Base-by-base conservation (phyloP, 1,139 yeast genomes). In the Williopsis jadinii region DNA sequence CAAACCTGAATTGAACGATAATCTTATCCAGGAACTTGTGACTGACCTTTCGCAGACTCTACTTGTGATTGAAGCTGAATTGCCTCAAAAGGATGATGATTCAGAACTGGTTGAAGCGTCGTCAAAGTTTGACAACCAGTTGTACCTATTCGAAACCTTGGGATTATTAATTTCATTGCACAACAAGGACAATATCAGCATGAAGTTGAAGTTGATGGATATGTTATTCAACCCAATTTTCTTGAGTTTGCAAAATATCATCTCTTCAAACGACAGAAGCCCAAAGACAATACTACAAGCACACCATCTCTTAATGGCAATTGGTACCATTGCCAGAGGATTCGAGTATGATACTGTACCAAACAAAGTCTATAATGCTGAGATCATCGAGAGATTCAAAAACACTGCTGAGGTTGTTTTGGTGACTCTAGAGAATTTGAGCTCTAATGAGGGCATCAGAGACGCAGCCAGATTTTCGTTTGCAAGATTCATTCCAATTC, bases 281-380 rank as follows among this genome's bases (percentile, higher is more conserved):
- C 64, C 71, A 19, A 68, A 71, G 37, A 57, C 73, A 31, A 71
- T 82, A 4, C 63, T 85, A 37, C 94, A 87, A 58, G 81, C 88
- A 2, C 96, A 92, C 60, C 97, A 92, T 59, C 74, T 82, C 34
- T 65, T 94, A 38, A 77, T 86, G 79, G 92, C 97, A 0, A 76
- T 92, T 41, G 97, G 97, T 31, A 86, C 96, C 0, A 73, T 90
- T 55, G 84, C 90, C 3, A 75, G 92, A 56, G 97, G 97, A 2
- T 80, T 84, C 53, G 60, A 49, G 37, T 47, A 51, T 32, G 58
- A 55, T 37, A 41, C 53, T 8, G 37, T 49, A 3, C 56, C 58
- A 34, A 54, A 52, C 40, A 54, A 53, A 37, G 51, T 48, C 37
- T 55, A 53, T 30, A 32, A 53, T 5, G 37, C 46, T 15, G 69